phyloP scores from a whole-genome alignment of 768 basidiomycete species.

The Tulasnella sp. region DNA sequence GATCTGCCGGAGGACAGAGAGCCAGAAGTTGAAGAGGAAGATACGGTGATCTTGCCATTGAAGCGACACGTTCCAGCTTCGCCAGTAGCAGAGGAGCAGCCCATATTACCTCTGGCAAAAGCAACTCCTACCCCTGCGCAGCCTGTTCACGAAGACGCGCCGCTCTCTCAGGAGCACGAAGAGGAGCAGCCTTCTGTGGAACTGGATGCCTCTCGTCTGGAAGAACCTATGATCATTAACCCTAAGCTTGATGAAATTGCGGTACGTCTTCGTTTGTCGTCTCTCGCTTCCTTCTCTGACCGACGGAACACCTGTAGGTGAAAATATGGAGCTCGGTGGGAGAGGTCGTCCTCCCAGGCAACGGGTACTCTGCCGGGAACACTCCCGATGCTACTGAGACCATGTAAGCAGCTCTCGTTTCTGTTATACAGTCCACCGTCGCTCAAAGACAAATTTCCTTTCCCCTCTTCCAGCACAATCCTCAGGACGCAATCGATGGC shows the following conservation, averaged over 20 bases:
- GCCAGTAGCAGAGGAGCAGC: not conserved
- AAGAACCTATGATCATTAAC: not conserved
- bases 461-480: not conserved
- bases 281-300: not conserved
- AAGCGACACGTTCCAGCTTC: not conserved
- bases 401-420: not conserved
- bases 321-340: constrained; percentile 9
- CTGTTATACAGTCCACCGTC: not conserved
- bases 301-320: not conserved
- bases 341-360: constrained; percentile 8
- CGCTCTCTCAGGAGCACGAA: not conserved
- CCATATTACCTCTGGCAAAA: not conserved
- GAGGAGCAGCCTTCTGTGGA: not conserved
- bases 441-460: not conserved
- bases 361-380: not conserved
- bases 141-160: not conserved
- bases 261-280: not conserved
- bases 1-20: not conserved
- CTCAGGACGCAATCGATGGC: constrained; percentile 1
- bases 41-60: not conserved
- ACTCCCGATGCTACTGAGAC: constrained; percentile 8
- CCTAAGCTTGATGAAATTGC: not conserved
- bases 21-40: not conserved
- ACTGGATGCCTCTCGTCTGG: not conserved
- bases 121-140: not conserved